These are phyloP conservation scores for Candida koratica DNA, from an alignment of 805 yeast genomes.

Conservation along the genomic window DNA sequence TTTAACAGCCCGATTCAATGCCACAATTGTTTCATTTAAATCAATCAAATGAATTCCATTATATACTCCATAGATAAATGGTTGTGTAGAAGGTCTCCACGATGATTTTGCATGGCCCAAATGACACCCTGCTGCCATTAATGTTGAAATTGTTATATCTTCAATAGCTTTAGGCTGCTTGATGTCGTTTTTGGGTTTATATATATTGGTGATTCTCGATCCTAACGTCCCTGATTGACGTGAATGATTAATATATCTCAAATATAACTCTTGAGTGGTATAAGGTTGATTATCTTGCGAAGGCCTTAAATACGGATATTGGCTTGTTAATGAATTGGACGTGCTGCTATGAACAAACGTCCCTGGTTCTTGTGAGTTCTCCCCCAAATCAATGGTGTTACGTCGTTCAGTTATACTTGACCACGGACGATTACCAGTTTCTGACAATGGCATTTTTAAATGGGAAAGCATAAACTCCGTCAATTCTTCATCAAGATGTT, in stretches of 20 bases:
- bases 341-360: constrained; percentile 21
- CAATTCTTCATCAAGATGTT: constrained; percentile 38
- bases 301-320: constrained; percentile 61
- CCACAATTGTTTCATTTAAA: constrained; percentile 72
- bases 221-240: constrained; percentile 57
- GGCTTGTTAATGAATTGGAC: constrained; percentile 24
- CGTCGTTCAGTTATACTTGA: constrained; percentile 11
- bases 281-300: constrained; percentile 63
- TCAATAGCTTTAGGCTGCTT: constrained; percentile 53
- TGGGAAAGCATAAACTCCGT: constrained; percentile 34
- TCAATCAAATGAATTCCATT: constrained; percentile 91
- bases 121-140: constrained; percentile 91
- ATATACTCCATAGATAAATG: constrained; percentile 82
- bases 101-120: constrained; percentile 83
- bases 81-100: constrained; percentile 79
- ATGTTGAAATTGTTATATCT: constrained; percentile 61
- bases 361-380: constrained; percentile 5
- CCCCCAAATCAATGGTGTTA: constrained; percentile 3
- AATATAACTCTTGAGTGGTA: constrained; percentile 69
- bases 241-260: constrained; percentile 67
- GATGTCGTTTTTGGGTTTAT: constrained; percentile 65
- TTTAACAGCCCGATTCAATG: constrained; percentile 75
- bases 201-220: constrained; percentile 57
- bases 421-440: constrained; percentile 35
- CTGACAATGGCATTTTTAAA: constrained; percentile 30